Evolutionary conservation across 495 filamentous ascomycete species (phyloP), one percentile per base, ranked within the genome.

Genomic region (Annulohypoxylon bovei): DNA sequence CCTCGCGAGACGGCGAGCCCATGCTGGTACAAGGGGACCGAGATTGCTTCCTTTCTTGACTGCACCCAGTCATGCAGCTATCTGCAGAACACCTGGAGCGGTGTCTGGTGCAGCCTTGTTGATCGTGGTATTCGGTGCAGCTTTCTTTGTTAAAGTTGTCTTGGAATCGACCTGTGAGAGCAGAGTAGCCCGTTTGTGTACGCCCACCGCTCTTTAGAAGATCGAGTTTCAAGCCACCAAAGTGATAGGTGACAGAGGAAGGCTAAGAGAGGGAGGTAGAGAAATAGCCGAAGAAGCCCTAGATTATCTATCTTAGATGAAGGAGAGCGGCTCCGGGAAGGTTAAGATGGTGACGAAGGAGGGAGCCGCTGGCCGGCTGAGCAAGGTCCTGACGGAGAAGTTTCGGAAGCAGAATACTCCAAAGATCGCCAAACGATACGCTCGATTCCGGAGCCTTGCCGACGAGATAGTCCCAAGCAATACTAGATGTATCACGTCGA

Each of bases 101-200:
- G 65, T 75, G 72, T 75, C 67, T 65, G 58, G 68, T 76, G 65
- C 69, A 61, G 71, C 71, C 66, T 75, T 76, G 71, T 76, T 71
- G 76, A 68, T 74, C 70, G 64, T 74, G 67, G 71, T 78, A 80
- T 81, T 82, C 78, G 80, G 76, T 71, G 79, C 72, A 75, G 69
- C 67, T 46, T 79, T 74, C 82, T 82, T 83, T 84, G 81, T 82
- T 73, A 59, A 68, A 55, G 71, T 42, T 75, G 67, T 71, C 77
- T 79, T 74, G 80, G 77, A 84, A 77, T 83, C 80, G 81, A 78
- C 76, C 73, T 77, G 75, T 78, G 76, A 75, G 67, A 74, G 76
- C 33, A 76, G 77, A 77, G 67, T 58, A 69, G 70, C 50, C 47
- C 75, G 80, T 83, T 84, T 82, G 79, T 77, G 70, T 52, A 56